Evolutionary conservation across 176 grass and related monocot genomes (phyloP).

Genomic region (Oropetium thomaeum): DNA sequence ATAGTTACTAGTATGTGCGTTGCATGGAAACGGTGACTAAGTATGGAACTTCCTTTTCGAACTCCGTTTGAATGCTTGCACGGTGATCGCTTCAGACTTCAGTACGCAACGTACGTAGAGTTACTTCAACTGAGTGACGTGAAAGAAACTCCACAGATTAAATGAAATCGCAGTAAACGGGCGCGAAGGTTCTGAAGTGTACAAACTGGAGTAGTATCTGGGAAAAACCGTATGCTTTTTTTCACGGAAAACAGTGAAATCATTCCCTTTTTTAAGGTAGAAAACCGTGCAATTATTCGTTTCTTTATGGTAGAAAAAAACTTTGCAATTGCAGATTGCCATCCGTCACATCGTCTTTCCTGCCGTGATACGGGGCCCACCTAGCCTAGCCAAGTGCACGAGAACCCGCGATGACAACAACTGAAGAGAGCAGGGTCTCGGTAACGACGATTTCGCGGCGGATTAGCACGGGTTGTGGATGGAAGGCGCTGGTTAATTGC

Average conservation of each 20-base stretch:
- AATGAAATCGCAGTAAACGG: neutral
- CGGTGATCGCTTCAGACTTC: too few species aligned
- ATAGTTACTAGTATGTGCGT: too few species aligned
- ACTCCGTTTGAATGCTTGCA: neutral
- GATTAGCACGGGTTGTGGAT: neutral
- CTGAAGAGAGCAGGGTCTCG: neutral
- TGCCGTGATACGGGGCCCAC: neutral
- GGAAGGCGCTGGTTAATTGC: neutral
- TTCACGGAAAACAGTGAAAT: too few species aligned
- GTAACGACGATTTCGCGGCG: neutral
- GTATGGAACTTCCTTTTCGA: neutral
- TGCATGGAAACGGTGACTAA: neutral
- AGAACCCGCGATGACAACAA: neutral
- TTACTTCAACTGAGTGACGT: neutral
- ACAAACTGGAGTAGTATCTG: too few species aligned
- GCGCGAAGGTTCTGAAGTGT: neutral
- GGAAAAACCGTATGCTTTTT: too few species aligned
- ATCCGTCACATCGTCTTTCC: too few species aligned
- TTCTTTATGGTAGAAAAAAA: too few species aligned
- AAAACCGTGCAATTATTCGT: too few species aligned
- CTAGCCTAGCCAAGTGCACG: too few species aligned
- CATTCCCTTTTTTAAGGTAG: too few species aligned
- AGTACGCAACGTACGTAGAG: neutral
- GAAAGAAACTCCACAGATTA: neutral
- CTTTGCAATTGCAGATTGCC: too few species aligned